These are phyloP conservation scores for Beauveria rudraprayagi DNA, from an alignment of 2,329 filamentous ascomycete species.

Conservation along the genomic window DNA sequence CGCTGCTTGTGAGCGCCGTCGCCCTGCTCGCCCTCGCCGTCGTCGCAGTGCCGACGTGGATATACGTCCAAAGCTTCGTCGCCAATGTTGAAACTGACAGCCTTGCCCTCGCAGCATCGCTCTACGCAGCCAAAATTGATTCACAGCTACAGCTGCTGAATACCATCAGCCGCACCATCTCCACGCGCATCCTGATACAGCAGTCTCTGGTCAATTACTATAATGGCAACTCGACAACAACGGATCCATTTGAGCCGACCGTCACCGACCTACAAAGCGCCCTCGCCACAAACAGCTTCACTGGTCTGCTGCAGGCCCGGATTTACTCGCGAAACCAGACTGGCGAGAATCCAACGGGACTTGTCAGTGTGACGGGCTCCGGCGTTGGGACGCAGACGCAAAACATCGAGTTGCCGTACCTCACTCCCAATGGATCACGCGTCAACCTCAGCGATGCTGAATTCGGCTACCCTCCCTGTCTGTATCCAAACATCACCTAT, in stretches of 20 bases:
- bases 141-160: conserved; percentile 73
- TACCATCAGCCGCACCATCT: conserved; percentile 63
- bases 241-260: conserved; percentile 53
- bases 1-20: conserved; percentile 66
- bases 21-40: conserved; percentile 69
- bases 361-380: conserved; percentile 56
- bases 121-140: conserved; percentile 76
- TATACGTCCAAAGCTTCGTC: conserved; percentile 49
- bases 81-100: conserved; percentile 46
- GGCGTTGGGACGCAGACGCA: conserved; percentile 24
- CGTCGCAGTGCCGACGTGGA: conserved; percentile 68
- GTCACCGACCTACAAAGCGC: conserved; percentile 62
- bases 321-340: conserved; percentile 63
- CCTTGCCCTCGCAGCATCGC: conserved; percentile 70
- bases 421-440: conserved; percentile 45
- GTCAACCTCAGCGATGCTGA: conserved; percentile 53
- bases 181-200: conserved; percentile 57
- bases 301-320: conserved; percentile 59
- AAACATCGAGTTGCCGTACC: conserved; percentile 55
- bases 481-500: conserved; percentile 78
- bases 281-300: conserved; percentile 51
- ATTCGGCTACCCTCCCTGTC: conserved; percentile 59
- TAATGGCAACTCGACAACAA: conserved; percentile 41
- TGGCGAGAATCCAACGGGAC: conserved; percentile 39
- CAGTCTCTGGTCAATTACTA: conserved; percentile 44